phyloP scores from a whole-genome alignment of 257 asterid species.

The Handroanthus guayacan region DNA sequence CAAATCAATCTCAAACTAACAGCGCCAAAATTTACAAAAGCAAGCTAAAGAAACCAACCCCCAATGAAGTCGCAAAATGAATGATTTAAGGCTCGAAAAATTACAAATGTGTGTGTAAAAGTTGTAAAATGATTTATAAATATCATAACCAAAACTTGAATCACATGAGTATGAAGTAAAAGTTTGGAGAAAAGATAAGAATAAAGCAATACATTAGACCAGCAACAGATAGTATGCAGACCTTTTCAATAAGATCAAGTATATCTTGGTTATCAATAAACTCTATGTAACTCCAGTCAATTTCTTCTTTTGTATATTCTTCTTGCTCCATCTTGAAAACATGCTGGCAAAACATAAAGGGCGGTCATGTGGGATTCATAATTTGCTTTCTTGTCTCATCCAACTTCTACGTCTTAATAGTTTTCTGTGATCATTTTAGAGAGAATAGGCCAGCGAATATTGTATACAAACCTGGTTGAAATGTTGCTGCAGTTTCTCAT shows the following conservation, averaged over 20 bases:
- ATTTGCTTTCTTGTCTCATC: conserved; percentile 23
- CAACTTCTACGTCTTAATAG: conserved; percentile 1
- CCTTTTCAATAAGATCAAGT: conserved; percentile 98
- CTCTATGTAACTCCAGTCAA: conserved; percentile 93
- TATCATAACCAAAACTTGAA: conserved; percentile 9
- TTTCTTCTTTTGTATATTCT: conserved; percentile 89
- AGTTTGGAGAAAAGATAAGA: background rate
- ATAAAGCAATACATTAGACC: background rate
- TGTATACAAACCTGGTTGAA: conserved; percentile 78
- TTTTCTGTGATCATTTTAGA: conserved; percentile 12
- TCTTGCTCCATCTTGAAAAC: conserved; percentile 98
- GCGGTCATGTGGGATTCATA: conserved; percentile 22
- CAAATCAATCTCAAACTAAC: background rate
- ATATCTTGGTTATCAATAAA: conserved; percentile 89
- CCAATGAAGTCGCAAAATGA: background rate
- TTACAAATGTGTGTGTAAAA: background rate
- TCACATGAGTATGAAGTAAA: background rate
- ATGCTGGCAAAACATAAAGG: conserved; percentile 60
- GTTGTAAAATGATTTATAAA: background rate
- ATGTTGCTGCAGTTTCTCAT: conserved; percentile 95
- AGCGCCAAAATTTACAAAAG: background rate
- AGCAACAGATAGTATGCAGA: conserved; percentile 28
- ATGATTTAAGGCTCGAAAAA: background rate
- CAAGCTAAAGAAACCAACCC: background rate
- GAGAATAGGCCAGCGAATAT: conserved; percentile 18